Evolutionary conservation across 768 basidiomycete species (phyloP).

Genomic region (Auriscalpium orientale): DNA sequence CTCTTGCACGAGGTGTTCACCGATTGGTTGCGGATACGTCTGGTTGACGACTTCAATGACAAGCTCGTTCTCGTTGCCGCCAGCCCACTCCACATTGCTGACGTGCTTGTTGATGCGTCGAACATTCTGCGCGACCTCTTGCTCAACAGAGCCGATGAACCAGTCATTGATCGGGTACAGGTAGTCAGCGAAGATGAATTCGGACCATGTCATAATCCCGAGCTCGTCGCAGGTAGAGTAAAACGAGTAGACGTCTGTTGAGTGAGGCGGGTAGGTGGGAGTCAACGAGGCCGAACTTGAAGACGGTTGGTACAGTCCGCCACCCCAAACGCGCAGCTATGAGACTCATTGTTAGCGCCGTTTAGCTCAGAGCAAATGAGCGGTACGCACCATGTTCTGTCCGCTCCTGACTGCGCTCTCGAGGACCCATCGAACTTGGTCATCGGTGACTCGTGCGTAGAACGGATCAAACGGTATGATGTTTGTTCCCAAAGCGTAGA

Average conservation of each 20-base stretch:
- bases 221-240: constrained; percentile 53
- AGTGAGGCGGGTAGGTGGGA: neutral
- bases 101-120: constrained; percentile 47
- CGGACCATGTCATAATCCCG: constrained; percentile 54
- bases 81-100: constrained; percentile 52
- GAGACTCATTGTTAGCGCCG: neutral
- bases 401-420: constrained; percentile 47
- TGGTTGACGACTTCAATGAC: constrained; percentile 21
- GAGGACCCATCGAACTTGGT: constrained; percentile 45
- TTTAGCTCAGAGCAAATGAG: neutral
- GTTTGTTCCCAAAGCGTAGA: constrained; percentile 48
- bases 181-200: constrained; percentile 51
- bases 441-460: constrained; percentile 41
- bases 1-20: constrained; percentile 34
- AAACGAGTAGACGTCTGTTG: constrained; percentile 45
- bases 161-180: constrained; percentile 50
- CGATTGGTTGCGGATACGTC: constrained; percentile 8
- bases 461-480: constrained; percentile 57
- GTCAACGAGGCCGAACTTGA: neutral
- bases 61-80: constrained; percentile 54
- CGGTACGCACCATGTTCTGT: constrained; percentile 46
- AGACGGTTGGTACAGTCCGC: constrained; percentile 25
- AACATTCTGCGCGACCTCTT: constrained; percentile 51
- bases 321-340: constrained; percentile 55
- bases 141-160: constrained; percentile 40